Conservation (phyloP, 139 green algal species). For the Haematococcus sp. region DNA sequence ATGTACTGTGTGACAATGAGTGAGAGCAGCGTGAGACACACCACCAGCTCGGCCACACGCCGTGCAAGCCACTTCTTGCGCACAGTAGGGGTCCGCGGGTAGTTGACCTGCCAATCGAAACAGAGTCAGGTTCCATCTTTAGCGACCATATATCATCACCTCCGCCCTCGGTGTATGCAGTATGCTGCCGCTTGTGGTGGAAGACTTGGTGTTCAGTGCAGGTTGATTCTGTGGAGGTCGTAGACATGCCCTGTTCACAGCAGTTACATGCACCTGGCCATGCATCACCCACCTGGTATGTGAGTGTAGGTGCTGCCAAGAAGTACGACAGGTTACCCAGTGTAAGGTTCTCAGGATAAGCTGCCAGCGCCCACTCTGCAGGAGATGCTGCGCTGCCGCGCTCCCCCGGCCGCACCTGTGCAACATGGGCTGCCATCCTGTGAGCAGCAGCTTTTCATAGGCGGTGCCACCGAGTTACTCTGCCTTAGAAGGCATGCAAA, state of each 20-base stretch:
- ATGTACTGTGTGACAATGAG: constrained; percentile 82
- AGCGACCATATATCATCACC: not conserved
- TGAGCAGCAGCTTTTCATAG: too few relatives aligned
- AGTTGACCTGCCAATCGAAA: constrained; percentile 62
- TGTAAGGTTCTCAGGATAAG: constrained; percentile 80
- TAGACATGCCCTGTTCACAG: not conserved
- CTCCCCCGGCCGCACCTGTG: constrained; percentile 54
- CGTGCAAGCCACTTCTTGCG: constrained; percentile 55
- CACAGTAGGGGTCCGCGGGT: constrained; percentile 32
- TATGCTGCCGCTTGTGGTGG: not conserved
- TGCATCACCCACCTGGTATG: constrained; percentile 82
- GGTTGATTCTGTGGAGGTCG: too few relatives aligned
- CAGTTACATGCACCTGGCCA: not conserved
- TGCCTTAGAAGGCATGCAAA: too few relatives aligned
- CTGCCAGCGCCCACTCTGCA: constrained; percentile 23
- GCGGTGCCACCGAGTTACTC: too few relatives aligned
- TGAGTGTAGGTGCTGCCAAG: constrained; percentile 73
- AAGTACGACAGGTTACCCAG: constrained; percentile 74
- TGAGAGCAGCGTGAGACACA: constrained; percentile 53
- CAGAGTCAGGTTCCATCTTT: not conserved
- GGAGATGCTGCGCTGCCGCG: constrained; percentile 25
- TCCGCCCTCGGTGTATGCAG: not conserved
- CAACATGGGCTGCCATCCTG: not conserved
- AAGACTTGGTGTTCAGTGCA: too few relatives aligned
- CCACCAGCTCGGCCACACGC: constrained; percentile 43